Percentiles rank a stretch among this genome's conserved stretches.
Conservation (phyloP, 2,329 filamentous ascomycete genomes). For the Aspergillus tanneri region DNA sequence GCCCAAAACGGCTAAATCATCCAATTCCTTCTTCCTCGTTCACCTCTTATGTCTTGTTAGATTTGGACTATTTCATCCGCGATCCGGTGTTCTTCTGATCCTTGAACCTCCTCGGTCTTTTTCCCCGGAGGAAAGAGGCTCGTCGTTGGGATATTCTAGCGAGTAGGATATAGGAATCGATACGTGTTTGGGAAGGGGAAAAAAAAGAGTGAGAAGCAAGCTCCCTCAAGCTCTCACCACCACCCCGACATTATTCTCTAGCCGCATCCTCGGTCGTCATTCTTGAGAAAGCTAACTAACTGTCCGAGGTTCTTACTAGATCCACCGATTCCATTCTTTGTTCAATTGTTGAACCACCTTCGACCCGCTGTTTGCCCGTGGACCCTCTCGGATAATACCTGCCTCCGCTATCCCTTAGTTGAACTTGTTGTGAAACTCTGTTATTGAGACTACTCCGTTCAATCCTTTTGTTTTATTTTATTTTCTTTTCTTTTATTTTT, state of each 20-base stretch:
- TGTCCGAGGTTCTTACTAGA: not conserved
- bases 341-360: not conserved
- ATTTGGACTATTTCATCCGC: too few species aligned
- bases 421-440: not conserved
- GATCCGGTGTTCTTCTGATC: not conserved
- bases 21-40: not conserved
- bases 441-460: not conserved
- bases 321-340: not conserved
- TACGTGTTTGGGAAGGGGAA: not conserved
- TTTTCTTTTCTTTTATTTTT: not conserved
- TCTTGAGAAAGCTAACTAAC: not conserved
- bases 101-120: not conserved
- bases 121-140: not conserved
- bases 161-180: not conserved
- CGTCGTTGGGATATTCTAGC: not conserved
- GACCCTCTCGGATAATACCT: slow-evolving; percentile 8
- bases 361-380: slow-evolving; percentile 3
- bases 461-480: not conserved
- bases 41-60: not conserved
- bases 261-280: not conserved
- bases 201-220: not conserved
- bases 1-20: not conserved
- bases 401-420: slow-evolving; percentile 1
- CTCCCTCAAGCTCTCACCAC: not conserved
- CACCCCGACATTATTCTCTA: not conserved